These are phyloP conservation scores for Gossypium trilobum DNA, from an alignment of 441 rosid species.

Conservation along the genomic window DNA sequence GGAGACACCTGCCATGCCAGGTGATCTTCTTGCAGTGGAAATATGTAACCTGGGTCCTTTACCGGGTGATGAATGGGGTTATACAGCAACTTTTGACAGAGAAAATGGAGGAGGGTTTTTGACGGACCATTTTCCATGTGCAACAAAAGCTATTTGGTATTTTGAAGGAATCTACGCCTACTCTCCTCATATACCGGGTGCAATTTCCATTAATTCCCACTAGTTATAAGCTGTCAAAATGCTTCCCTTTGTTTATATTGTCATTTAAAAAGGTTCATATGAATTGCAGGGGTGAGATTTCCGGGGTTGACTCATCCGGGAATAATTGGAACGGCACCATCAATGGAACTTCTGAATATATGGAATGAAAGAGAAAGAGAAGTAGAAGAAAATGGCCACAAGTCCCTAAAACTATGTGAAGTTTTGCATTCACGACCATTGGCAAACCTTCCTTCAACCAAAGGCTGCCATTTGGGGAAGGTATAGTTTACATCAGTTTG, in stretches of 20 bases:
- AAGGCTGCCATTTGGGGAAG: slow-evolving; percentile 74
- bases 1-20: slow-evolving; percentile 62
- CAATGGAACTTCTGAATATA: slow-evolving; percentile 60
- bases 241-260: not conserved
- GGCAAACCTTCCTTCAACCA: slow-evolving; percentile 63
- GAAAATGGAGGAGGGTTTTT: slow-evolving; percentile 88
- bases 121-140: slow-evolving; percentile 85
- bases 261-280: not conserved
- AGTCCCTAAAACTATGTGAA: slow-evolving; percentile 51
- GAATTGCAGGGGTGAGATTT: slow-evolving; percentile 60
- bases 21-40: slow-evolving; percentile 75
- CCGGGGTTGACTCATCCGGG: slow-evolving; percentile 89
- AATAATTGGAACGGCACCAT: slow-evolving; percentile 80
- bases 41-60: slow-evolving; percentile 89
- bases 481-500: slow-evolving; percentile 25
- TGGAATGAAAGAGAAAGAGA: slow-evolving; percentile 77
- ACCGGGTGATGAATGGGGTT: slow-evolving; percentile 90
- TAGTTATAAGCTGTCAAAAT: not conserved
- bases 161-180: slow-evolving; percentile 93
- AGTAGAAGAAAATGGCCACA: slow-evolving; percentile 49
- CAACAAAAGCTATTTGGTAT: slow-evolving; percentile 89
- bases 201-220: not conserved
- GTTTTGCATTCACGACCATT: slow-evolving; percentile 75
- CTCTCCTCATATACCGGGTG: slow-evolving; percentile 85
- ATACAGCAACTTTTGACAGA: slow-evolving; percentile 71